phyloP scores from a whole-genome alignment of 176 grass and related monocot genomes.

The Zoysia japonica region DNA sequence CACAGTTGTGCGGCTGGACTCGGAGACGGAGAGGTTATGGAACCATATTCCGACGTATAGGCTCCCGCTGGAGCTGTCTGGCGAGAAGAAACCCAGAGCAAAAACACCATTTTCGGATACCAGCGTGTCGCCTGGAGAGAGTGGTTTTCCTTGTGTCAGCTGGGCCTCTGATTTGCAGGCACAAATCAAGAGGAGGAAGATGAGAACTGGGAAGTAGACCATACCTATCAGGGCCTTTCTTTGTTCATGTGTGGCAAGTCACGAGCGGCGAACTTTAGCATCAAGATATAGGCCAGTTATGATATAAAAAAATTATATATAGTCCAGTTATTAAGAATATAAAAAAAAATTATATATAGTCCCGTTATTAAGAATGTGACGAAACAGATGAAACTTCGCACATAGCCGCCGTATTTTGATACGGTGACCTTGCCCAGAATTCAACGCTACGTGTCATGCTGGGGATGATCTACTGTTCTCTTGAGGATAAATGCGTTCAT shows the following conservation, averaged over 20 bases:
- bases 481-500: background rate
- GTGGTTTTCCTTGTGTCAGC: slow-evolving; percentile 12
- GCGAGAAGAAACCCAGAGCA: slow-evolving; percentile 49
- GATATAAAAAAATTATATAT: too few relatives aligned
- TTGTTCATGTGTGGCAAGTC: background rate
- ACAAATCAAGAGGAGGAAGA: slow-evolving; percentile 17
- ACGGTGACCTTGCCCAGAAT: background rate
- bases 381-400: background rate
- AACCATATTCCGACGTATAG: slow-evolving; percentile 51
- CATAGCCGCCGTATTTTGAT: background rate
- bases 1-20: slow-evolving; percentile 1
- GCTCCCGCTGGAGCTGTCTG: background rate
- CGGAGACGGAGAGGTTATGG: slow-evolving; percentile 11
- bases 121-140: slow-evolving; percentile 4
- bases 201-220: background rate
- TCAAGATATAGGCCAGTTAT: background rate
- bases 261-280: background rate
- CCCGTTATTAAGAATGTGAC: background rate
- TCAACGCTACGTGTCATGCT: background rate
- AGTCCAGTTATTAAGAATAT: too few relatives aligned
- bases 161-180: slow-evolving; percentile 29
- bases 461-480: background rate
- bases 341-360: too few relatives aligned
- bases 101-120: slow-evolving; percentile 32
- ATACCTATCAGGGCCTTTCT: background rate